A percentile compares a stretch with the other conserved stretches of the same genome.
phyloP scores from a whole-genome alignment of 371 early-diverging fungal genomes.

The Batkoa obscura region DNA sequence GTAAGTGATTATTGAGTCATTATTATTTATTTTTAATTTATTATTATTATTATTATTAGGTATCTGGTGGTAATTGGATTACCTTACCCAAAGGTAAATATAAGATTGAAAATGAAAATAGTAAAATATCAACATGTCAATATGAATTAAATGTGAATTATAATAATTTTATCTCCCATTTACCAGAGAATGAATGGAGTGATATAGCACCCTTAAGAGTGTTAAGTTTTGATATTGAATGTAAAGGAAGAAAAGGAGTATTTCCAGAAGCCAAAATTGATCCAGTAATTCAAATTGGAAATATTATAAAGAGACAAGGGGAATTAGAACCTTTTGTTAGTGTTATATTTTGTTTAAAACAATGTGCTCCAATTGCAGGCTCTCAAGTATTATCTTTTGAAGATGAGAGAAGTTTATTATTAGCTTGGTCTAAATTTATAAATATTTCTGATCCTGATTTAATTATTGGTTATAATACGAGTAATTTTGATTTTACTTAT shows the following conservation, averaged over 20 bases:
- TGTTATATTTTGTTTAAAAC: conserved; percentile 81
- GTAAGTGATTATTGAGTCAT: no score
- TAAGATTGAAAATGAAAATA: conserved; percentile 16
- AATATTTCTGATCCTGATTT: conserved; percentile 84
- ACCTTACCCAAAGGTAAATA: conserved; percentile 64
- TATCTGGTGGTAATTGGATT: conserved; percentile 88
- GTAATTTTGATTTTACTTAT: conserved; percentile 98
- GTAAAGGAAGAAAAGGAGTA: conserved; percentile 87
- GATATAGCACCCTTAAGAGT: conserved; percentile 92
- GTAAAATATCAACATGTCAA: conserved; percentile 47
- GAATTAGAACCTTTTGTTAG: conserved; percentile 68
- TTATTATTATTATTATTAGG: no score
- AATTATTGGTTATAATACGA: conserved; percentile 97
- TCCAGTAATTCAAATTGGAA: conserved; percentile 99
- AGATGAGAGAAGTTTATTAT: conserved; percentile 67
- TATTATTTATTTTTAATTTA: no score
- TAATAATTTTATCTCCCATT: conserved; percentile 61
- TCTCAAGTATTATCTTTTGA: conserved; percentile 72
- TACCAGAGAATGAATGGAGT: conserved; percentile 81
- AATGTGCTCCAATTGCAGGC: conserved; percentile 88
- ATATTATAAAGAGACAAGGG: conserved; percentile 79
- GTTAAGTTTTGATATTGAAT: conserved; percentile 98
- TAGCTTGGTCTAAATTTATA: conserved; percentile 73
- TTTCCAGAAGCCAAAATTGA: conserved; percentile 91
- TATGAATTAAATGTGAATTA: conserved; percentile 52